Base-by-base conservation (phyloP, 2,329 filamentous ascomycete species). In the Colletotrichum tropicicola region DNA sequence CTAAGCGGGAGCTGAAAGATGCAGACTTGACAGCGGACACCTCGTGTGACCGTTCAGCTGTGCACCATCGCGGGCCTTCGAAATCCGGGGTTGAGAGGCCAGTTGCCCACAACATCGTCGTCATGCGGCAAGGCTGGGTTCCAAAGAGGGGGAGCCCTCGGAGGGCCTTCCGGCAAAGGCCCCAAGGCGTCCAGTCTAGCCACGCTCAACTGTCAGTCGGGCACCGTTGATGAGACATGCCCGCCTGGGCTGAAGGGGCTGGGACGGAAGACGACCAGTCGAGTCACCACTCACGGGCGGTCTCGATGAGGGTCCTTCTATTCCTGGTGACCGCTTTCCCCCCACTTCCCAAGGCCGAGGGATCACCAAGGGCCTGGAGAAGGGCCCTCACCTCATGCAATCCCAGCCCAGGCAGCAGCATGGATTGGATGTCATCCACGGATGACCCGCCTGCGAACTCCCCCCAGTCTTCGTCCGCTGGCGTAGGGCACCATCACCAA, bases 371-470 rank as follows among this genome's bases (percentile, higher is more conserved):
- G 41, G 41, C 55, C 45, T 49, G 41, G 41, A 37, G 28, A 39
- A 30, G 52, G 39, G 21, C 32, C 17, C 39, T 17, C 41, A 43
- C 27, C 30, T 28, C 25, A 39, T 13, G 25, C 27, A 53, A 51
- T 45, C 41, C 57, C 45, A 44, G 19, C 35, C 39, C 57, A 65
- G 61, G 61, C 61, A 65, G 57, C 61, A 61, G 45, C 61, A 65
- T 61, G 57, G 57, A 51, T 65, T 65, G 57, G 57, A 61, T 61
- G 57, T 45, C 61, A 65, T 61, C 49, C 47, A 54, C 49, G 30
- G 30, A 47, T 53, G 48, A 12, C 56, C 57, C 61, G 44, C 51
- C 57, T 28, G 28, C 51, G 56, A 51, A 58, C 55, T 39, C 43
- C 41, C 35, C 27, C 13, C 41, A 30, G 32, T 56, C 19, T 44